Evolutionary conservation across 805 yeast genomes (phyloP).

Genomic region (Zygosaccharomyces bisporus): DNA sequence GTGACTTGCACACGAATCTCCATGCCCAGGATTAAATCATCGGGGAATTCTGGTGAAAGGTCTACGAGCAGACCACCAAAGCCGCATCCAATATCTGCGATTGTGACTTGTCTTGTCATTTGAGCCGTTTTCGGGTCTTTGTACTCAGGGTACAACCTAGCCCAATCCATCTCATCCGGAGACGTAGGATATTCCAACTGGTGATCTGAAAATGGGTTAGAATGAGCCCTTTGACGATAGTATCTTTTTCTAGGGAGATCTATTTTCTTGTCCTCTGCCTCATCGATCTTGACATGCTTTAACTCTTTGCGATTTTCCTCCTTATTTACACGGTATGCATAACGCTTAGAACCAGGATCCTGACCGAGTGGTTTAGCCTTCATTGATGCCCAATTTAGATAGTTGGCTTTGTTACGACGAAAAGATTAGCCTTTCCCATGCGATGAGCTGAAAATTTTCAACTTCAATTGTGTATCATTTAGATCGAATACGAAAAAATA

Average conservation of each 20-base stretch:
- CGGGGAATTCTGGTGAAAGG: conserved; percentile 72
- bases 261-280: conserved; percentile 26
- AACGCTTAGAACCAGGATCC: conserved; percentile 37
- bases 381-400: conserved; percentile 13
- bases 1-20: conserved; percentile 98
- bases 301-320: conserved; percentile 46
- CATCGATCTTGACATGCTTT: conserved; percentile 46
- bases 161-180: conserved; percentile 89
- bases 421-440: not conserved
- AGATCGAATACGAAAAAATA: not conserved
- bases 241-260: conserved; percentile 79
- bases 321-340: conserved; percentile 44
- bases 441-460: conserved; percentile 16
- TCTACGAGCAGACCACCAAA: conserved; percentile 88
- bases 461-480: too few relatives aligned
- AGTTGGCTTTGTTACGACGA: not conserved
- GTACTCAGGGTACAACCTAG: conserved; percentile 62
- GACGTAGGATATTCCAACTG: conserved; percentile 78
- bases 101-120: conserved; percentile 59
- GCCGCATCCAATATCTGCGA: conserved; percentile 97
- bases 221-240: conserved; percentile 95
- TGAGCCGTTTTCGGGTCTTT: conserved; percentile 40
- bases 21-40: conserved; percentile 82
- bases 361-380: conserved; percentile 25
- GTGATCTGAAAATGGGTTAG: conserved; percentile 96